Evolutionary conservation across 1,284 basidiomycete genomes (phyloP).

Genomic region (Cutaneotrichosporon mucoides): DNA sequence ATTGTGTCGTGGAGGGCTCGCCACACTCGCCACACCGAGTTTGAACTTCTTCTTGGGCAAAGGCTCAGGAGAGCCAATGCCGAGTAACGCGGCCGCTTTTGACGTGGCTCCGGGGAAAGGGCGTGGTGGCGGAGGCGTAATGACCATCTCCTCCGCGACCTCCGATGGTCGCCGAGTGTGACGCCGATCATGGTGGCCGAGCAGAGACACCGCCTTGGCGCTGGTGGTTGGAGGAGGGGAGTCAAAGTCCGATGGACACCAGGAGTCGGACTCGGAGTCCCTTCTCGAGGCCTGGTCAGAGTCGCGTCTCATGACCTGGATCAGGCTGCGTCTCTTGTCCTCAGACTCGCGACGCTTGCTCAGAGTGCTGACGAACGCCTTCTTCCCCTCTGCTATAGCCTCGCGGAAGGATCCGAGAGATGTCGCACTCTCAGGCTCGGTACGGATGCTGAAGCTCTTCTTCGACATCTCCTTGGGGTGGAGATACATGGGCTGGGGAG

Average conservation of each 20-base stretch:
- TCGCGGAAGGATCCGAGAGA: no score
- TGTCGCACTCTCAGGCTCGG: no score
- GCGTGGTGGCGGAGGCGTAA: background rate
- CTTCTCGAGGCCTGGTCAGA: background rate
- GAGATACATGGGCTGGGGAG: no score
- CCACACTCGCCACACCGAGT: no score
- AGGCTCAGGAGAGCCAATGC: background rate
- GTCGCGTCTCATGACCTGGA: no score
- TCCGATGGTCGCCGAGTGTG: background rate
- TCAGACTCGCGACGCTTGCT: no score
- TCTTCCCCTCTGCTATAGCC: no score
- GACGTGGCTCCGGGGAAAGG: background rate
- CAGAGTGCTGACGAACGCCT: no score
- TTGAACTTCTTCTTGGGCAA: no score
- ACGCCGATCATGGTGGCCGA: constrained; percentile 2
- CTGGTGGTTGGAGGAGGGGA: constrained; percentile 3
- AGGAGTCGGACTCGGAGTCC: background rate
- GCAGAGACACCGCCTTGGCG: constrained; percentile 1
- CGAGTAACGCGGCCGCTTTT: background rate
- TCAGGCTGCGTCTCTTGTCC: no score
- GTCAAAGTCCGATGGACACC: background rate
- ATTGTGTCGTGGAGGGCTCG: background rate
- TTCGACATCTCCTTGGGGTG: no score
- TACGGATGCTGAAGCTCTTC: no score
- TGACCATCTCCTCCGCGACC: background rate